Percentiles rank a stretch among this genome's conserved stretches.
Conservation (phyloP, 2,329 filamentous ascomycete genomes). For the Decorospora gaudefroyi region DNA sequence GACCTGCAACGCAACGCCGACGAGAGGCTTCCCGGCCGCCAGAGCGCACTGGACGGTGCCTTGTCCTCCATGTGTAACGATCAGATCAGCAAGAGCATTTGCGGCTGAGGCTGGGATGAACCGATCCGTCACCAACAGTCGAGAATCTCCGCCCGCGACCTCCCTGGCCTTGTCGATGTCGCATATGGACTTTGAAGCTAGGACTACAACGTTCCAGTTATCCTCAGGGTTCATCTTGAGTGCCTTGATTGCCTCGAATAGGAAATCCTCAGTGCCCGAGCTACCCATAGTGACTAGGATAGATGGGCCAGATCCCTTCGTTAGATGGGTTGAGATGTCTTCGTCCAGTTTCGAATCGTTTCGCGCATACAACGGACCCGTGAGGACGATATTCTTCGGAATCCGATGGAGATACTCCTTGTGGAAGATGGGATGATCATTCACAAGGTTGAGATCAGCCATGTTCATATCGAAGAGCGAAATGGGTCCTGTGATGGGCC, state of each 20-base stretch:
- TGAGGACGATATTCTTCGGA: constrained; percentile 39
- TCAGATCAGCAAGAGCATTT: constrained; percentile 36
- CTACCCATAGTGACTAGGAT: constrained; percentile 42
- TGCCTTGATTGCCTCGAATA: constrained; percentile 41
- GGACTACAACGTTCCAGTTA: constrained; percentile 38
- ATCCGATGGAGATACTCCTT: constrained; percentile 37
- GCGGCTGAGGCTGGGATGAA: constrained; percentile 40
- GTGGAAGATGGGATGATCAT: constrained; percentile 42
- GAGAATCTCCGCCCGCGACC: constrained; percentile 30
- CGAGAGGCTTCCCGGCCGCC: constrained; percentile 39
- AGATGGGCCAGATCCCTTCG: constrained; percentile 26
- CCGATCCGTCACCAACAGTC: constrained; percentile 37
- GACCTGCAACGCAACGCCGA: constrained; percentile 41
- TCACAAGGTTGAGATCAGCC: constrained; percentile 43
- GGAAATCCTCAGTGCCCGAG: constrained; percentile 38
- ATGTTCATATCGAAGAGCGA: constrained; percentile 45
- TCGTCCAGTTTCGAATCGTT: constrained; percentile 31
- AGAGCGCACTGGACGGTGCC: constrained; percentile 42
- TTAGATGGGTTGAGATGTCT: constrained; percentile 36
- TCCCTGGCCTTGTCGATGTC: constrained; percentile 33
- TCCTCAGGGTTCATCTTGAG: constrained; percentile 30
- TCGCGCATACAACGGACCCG: constrained; percentile 35
- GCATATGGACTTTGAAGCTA: constrained; percentile 41
- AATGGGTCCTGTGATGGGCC: constrained; percentile 37
- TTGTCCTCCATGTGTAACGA: constrained; percentile 40